A percentile compares a stretch with the other conserved stretches of the same genome.
These are phyloP conservation scores for Periconia sp. DNA, from an alignment of 2,329 filamentous ascomycete species.

Conservation along the genomic window DNA sequence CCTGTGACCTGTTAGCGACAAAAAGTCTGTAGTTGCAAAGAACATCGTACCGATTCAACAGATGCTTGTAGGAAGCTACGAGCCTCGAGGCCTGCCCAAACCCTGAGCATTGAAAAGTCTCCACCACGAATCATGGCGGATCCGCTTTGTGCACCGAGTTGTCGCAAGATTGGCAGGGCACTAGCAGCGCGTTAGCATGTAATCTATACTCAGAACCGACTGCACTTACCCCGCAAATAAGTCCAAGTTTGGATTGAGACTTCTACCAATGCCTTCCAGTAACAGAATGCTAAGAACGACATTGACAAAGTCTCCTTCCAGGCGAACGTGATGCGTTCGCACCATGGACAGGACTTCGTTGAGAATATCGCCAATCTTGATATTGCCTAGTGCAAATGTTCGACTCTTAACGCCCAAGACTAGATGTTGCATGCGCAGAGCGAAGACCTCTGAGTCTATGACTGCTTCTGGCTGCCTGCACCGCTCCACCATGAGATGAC, in stretches of 20 bases:
- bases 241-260: slow-evolving; percentile 84
- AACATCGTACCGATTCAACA: slow-evolving; percentile 74
- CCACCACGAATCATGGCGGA: slow-evolving; percentile 58
- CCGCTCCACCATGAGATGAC: slow-evolving; percentile 93
- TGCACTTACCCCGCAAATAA: slow-evolving; percentile 72
- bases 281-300: slow-evolving; percentile 94
- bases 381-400: slow-evolving; percentile 89
- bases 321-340: slow-evolving; percentile 84
- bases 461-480: slow-evolving; percentile 92
- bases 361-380: slow-evolving; percentile 95
- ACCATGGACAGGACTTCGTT: slow-evolving; percentile 93
- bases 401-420: slow-evolving; percentile 88
- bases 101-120: slow-evolving; percentile 74
- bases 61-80: slow-evolving; percentile 88
- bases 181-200: slow-evolving; percentile 51
- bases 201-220: background rate
- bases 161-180: slow-evolving; percentile 86
- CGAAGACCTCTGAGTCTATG: slow-evolving; percentile 87
- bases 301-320: slow-evolving; percentile 98
- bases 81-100: slow-evolving; percentile 91
- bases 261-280: slow-evolving; percentile 91
- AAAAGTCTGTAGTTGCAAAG: background rate
- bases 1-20: slow-evolving; percentile 52
- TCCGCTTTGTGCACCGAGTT: slow-evolving; percentile 80
- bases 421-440: slow-evolving; percentile 95